Evolutionary conservation across 2,329 filamentous ascomycete species (phyloP).

Genomic region (Hypomyces rosellus): DNA sequence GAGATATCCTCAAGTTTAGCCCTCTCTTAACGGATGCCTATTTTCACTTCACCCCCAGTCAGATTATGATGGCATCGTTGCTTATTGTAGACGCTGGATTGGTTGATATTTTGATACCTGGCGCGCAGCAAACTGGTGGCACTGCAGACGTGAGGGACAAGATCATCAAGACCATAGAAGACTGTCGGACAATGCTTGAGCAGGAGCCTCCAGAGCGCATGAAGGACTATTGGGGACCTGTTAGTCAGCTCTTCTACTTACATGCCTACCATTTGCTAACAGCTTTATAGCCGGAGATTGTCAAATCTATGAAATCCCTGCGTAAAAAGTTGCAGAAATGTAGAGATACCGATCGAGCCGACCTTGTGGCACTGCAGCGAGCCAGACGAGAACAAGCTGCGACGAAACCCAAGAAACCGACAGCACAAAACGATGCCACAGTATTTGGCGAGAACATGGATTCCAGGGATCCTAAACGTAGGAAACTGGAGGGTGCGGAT

Average conservation of each 20-base stretch:
- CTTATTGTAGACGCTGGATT: constrained; percentile 66
- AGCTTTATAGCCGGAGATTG: constrained; percentile 34
- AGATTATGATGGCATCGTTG: constrained; percentile 84
- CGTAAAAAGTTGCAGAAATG: constrained; percentile 67
- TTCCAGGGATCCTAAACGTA: constrained; percentile 37
- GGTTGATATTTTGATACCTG: constrained; percentile 41
- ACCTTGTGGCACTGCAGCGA: constrained; percentile 63
- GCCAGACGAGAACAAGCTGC: constrained; percentile 52
- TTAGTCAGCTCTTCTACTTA: constrained; percentile 24
- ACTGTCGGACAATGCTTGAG: constrained; percentile 49
- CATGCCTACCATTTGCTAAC: constrained; percentile 12
- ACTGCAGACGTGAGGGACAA: constrained; percentile 35
- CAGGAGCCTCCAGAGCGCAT: constrained; percentile 52
- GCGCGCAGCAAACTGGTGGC: constrained; percentile 11
- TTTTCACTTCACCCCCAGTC: constrained; percentile 89
- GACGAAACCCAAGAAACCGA: constrained; percentile 39
- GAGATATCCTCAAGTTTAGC: constrained; percentile 68
- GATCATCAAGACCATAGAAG: constrained; percentile 42
- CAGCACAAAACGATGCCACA: constrained; percentile 32
- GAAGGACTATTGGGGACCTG: constrained; percentile 47
- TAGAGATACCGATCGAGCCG: constrained; percentile 65
- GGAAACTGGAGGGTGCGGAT: constrained; percentile 36
- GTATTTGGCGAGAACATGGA: constrained; percentile 43
- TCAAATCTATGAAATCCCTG: constrained; percentile 47
- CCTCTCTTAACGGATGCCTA: constrained; percentile 90